Conservation (phyloP, 352 stramenopile species). For the Phytophthora melonis region DNA sequence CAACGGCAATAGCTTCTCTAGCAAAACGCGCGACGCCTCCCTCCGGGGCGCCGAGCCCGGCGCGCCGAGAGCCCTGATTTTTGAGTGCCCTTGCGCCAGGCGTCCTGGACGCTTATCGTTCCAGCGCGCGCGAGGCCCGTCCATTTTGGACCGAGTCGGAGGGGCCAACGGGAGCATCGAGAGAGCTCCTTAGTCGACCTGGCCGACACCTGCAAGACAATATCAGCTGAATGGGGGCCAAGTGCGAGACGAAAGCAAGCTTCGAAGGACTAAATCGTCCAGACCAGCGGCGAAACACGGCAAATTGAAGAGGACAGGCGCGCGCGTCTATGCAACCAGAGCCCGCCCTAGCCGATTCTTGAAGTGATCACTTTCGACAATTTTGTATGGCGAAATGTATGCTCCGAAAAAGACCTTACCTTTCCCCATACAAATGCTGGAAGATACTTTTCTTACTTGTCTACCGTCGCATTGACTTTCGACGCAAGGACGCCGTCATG, state of each 20-base stretch:
- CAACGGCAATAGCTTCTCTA: constrained; percentile 2
- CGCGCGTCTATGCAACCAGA: neutral
- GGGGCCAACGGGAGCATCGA: neutral
- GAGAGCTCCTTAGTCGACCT: neutral
- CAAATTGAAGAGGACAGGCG: constrained; percentile 4
- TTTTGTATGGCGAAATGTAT: neutral
- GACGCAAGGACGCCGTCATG: too few relatives aligned
- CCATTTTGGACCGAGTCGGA: neutral
- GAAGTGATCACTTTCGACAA: constrained; percentile 1
- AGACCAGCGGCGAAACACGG: too few relatives aligned
- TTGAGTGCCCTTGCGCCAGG: neutral
- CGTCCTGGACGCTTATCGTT: neutral
- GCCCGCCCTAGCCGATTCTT: neutral
- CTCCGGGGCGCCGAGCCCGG: neutral
- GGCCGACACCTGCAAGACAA: neutral
- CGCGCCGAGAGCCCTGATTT: neutral
- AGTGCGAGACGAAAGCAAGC: neutral
- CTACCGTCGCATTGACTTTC: neutral
- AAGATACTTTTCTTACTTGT: neutral
- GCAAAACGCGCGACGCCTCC: neutral
- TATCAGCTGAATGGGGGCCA: neutral
- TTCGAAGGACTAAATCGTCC: neutral
- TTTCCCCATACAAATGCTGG: neutral
- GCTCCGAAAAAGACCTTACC: neutral
- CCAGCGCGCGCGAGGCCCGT: neutral